A percentile compares a stretch with the other conserved stretches of the same genome.
Conservation (phyloP, 106 monocot genomes). For the Phalaenopsis equestris region DNA sequence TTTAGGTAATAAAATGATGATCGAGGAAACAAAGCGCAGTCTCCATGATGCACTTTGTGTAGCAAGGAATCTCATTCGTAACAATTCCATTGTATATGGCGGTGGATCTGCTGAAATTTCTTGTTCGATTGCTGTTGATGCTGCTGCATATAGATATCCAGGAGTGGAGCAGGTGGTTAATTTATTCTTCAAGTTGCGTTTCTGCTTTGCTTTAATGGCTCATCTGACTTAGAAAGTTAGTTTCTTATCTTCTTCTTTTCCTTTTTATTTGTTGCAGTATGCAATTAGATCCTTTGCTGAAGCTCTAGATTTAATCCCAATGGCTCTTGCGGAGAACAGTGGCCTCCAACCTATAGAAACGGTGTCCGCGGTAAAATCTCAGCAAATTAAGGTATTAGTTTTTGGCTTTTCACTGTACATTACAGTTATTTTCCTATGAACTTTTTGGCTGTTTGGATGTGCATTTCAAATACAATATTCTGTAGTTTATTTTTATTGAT, state of each 20-base stretch:
- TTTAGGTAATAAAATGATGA: slow-evolving; percentile 95
- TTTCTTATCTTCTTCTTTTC: background rate
- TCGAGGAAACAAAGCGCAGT: slow-evolving; percentile 95
- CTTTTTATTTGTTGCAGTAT: slow-evolving; percentile 43
- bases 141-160: slow-evolving; percentile 81
- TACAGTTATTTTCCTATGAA: no score
- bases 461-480: no score
- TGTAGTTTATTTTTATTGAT: no score
- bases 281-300: slow-evolving; percentile 92
- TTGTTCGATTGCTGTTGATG: slow-evolving; percentile 87
- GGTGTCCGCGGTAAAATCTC: slow-evolving; percentile 75
- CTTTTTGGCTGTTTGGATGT: no score
- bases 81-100: slow-evolving; percentile 96
- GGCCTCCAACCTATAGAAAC: slow-evolving; percentile 90
- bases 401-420: no score
- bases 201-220: background rate
- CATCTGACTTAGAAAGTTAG: background rate
- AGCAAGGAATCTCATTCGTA: slow-evolving; percentile 87
- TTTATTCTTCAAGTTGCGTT: background rate
- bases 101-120: slow-evolving; percentile 99
- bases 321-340: slow-evolving; percentile 94
- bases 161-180: slow-evolving; percentile 85
- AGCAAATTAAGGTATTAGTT: slow-evolving; percentile 77
- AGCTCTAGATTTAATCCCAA: slow-evolving; percentile 78
- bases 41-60: slow-evolving; percentile 95